Base-by-base conservation (phyloP, 78 protist species). In the Polysphondylium violaceum region DNA sequence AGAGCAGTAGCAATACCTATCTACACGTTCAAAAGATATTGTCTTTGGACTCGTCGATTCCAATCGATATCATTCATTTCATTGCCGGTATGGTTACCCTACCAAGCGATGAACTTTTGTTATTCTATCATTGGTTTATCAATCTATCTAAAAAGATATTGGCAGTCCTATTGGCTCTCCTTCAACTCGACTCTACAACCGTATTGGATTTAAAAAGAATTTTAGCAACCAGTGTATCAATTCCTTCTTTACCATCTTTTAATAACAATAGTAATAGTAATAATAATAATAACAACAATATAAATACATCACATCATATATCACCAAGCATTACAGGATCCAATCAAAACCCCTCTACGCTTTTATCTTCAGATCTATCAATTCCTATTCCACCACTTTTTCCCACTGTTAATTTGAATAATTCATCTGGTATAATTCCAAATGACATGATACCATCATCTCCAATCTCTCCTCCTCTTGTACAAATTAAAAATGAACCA, bases 11-110 rank as follows among this genome's bases (percentile, higher is more conserved):
- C 40, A 65, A 72, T 1, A 75, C 59, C 25, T 59, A 23, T 33
- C 7, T 63, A 21, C 71, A 58, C 38, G 38, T 77, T 25, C 95
- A 92, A 40, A 78, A 63, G 17, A 79, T 92, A 0, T 25, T 92
- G 11, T 61, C 76, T 7, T 11, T 83, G 27, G 95, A 92, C 25
- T 61, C 95, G 23, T 23, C 44, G 0, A 64, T 92, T 27, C 92
- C 92, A n/a, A 61, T 74, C 35, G 89, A 92, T 41, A 81, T 92
- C 36, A 51, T 92, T 16, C 89, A 74, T 29, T 69, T 92, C 40
- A 67, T 81, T 23, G 75, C 86, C 3, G 95, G 85, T 58, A 74
- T 85, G 44, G 50, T 92, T 21, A 55, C 74, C 1, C 27, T 92
- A 14, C 92, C 95, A 0, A 1, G 67, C 25, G 4, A 29, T 17